Evolutionary conservation across 306 rosid species (phyloP).

Genomic region (Malus fusca): DNA sequence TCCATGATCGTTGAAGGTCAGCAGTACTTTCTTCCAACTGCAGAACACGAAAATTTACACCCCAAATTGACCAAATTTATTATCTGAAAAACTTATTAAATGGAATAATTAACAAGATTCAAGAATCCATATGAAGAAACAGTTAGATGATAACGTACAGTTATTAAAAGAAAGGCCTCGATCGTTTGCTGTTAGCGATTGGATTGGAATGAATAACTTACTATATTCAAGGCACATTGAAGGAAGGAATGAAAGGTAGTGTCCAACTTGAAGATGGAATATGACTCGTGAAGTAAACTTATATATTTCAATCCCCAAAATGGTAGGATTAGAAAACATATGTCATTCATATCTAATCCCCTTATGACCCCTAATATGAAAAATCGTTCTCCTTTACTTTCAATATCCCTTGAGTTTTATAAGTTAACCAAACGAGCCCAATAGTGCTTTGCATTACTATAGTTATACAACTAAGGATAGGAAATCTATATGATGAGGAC

Average conservation of each 20-base stretch:
- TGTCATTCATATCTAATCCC: background rate
- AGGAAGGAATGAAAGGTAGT: background rate
- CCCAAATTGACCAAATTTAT: too few relatives aligned
- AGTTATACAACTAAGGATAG: background rate
- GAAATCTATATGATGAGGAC: too few relatives aligned
- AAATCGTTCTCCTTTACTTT: background rate
- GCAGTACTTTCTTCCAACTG: conserved; percentile 44
- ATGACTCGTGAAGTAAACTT: background rate
- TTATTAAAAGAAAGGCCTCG: background rate
- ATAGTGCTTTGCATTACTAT: background rate
- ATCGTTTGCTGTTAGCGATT: background rate
- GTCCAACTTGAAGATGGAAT: background rate
- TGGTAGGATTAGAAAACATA: background rate
- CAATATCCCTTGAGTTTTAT: background rate
- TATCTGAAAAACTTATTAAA: background rate
- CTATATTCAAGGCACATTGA: background rate
- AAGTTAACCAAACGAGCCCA: background rate
- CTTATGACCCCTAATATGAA: background rate
- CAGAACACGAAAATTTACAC: conserved; percentile 9
- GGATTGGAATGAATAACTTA: background rate
- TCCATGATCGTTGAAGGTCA: conserved; percentile 28
- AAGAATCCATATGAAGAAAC: background rate
- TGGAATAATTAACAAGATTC: background rate
- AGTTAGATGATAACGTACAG: background rate
- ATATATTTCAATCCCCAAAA: too few relatives aligned